Base-by-base conservation (phyloP, 78 protist genomes). In the Bodo saltans region DNA sequence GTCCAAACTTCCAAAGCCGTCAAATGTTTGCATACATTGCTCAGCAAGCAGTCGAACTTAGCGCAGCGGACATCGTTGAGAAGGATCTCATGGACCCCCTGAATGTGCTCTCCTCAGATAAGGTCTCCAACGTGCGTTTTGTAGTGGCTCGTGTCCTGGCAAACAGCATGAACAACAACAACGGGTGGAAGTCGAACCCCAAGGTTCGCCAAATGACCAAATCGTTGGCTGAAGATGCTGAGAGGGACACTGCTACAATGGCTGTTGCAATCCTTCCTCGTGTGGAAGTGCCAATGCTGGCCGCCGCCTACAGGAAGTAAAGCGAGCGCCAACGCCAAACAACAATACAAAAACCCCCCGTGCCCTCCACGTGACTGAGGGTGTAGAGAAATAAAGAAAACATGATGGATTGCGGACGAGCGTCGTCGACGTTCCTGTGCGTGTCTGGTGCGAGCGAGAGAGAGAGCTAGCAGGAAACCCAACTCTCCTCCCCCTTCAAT, bases 91-190 rank as follows among this genome's bases (percentile, higher is more conserved):
- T 70, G 37, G n/a, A 41, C 17, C 38, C 4, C 28, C 27, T 71
- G 38, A 4, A 0, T 27, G 1, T 34, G 17, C 67, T 87, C 38
- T 39, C 79, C 1, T 0, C 25, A n/a, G 90, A 87, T 76, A 3
- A 12, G 30, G 87, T 85, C 39, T 42, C 90, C n/a, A 87, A 85
- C 72, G 86, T 87, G 32, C 74, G 90, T 11, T 29, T 87, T 25
- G 39, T 30, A 26, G 33, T 87, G 1, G 79, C 90, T 21, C 37
- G 33, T 29, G 26, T 72, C 37, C 1, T 73, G 40, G 23, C 68
- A 0, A 52, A 23, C 29, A 12, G 27, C 52, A 41, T 40, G n/a
- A 28, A 30, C 37, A 23, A 21, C 40, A 40, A 21, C 27, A 38
- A 39, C 26, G 29, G 37, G 30, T 25, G 35, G 53, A 37, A 4